Evolutionary conservation across 73 alveolate genomes (phyloP), one percentile per base, ranked within the genome.

Genomic region (Blepharisma stoltei): DNA sequence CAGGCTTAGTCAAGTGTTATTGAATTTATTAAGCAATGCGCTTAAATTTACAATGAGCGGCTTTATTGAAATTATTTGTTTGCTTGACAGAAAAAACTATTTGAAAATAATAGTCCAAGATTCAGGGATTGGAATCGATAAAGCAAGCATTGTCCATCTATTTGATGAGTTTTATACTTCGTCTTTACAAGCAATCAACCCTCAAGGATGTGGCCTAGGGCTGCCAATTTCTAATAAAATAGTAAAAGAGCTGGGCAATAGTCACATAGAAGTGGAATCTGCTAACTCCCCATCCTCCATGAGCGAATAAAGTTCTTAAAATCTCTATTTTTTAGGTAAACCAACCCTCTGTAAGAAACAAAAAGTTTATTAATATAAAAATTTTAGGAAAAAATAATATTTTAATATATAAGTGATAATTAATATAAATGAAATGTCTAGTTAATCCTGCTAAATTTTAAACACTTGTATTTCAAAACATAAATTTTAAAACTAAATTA

Each of bases 131-230:
- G 73, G 73, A 60, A 60, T 60, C 0, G 46, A n/a, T 18, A 25
- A 60, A 25, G 73, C 14, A 5, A 60, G 23, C n/a, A 9, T 60
- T 18, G 14, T 38, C 14, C 14, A 14, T 14, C 47, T 60, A 18
- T 60, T 60, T 60, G 18, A 25, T 8, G 49, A 14, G 14, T 60
- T 60, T 60, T 14, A 38, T 60, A 60, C 37, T 1, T 9, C 23
- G 0, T 8, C 14, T 1, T 32, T 32, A 2, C 23, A n/a, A 18
- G 38, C 37, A 60, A 60, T 60, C 14, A 60, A 60, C 73, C 37
- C 38, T 14, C 73, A 60, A 25, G 73, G 73, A 18, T n/a, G 14
- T 60, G 73, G 73, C 73, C 5, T 60, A 18, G 73, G 73, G 18
- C 73, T 60, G 11, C 46, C 23, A 14, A 60, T 60, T 60, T 60